These are phyloP conservation scores for Irpex rosettiformis DNA, from an alignment of 1,284 basidiomycete genomes.

Conservation along the genomic window DNA sequence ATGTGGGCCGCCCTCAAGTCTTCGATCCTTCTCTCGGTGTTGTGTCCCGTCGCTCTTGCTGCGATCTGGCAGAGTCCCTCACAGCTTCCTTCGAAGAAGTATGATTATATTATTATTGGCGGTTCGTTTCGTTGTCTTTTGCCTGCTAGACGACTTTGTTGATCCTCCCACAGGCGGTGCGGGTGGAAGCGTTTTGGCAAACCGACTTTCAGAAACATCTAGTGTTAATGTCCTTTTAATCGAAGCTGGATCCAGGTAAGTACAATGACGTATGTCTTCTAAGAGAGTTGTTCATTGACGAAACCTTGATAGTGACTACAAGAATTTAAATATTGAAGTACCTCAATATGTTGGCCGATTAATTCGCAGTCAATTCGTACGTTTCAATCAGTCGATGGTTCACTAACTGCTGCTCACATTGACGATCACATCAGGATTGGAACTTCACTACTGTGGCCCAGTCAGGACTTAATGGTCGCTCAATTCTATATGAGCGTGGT, in stretches of 20 bases:
- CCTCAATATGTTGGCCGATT: conserved; percentile 3
- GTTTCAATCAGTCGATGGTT: not conserved
- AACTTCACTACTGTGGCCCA: conserved; percentile 13
- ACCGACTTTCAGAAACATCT: conserved; percentile 26
- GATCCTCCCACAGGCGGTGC: conserved; percentile 1
- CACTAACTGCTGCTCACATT: not conserved
- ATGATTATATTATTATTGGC: not conserved
- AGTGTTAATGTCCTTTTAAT: conserved; percentile 32
- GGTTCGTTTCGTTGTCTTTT: not conserved
- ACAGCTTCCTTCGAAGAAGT: not conserved
- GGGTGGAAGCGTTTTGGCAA: conserved; percentile 28
- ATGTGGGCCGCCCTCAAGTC: not conserved
- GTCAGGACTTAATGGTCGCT: conserved; percentile 5
- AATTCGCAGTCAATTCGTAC: not conserved
- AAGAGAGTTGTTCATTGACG: not conserved
- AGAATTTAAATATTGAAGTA: conserved; percentile 7
- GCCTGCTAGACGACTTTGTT: not conserved
- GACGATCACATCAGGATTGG: conserved; percentile 7
- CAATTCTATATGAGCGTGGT: conserved; percentile 8
- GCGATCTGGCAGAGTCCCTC: not conserved
- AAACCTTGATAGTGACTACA: not conserved
- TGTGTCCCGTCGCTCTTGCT: not conserved
- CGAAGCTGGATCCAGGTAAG: conserved; percentile 28
- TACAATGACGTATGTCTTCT: not conserved
- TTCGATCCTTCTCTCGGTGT: not conserved